Base-by-base conservation (phyloP, 768 basidiomycete species). In the Collybiopsis confluens region DNA sequence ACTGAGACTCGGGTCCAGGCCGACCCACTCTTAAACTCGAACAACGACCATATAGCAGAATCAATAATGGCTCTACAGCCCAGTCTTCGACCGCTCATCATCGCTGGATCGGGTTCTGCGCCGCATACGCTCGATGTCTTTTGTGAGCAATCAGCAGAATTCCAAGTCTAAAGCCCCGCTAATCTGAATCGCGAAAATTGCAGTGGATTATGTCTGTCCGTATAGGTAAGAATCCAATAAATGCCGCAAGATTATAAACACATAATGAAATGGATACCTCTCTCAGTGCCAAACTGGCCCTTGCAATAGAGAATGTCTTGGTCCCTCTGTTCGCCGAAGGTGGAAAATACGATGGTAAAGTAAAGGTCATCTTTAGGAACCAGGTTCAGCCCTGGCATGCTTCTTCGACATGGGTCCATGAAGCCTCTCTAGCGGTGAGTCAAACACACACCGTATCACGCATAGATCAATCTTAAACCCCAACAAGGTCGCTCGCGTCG, bases 131-230 rank as follows among this genome's bases (percentile, higher is more conserved):
- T 93, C 47, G 91, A 94, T 54, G 69, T 92, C 54, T 92, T 90
- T 68, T 66, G 88, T 87, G 62, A 62, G 87, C 65, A 1, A 47
- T 21, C 15, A 16, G 20, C 13, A 40, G 16, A n/a, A 35, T 45
- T 21, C 20, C 16, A 2, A 5, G 40, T 43, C 21, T 10, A 18
- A 21, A 28, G 13, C 35, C n/a, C n/a, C 9, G 55, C 15, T 18
- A 30, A 0, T 40, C 15, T 27, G 50, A 13, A 40, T 23, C 26
- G 26, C 21, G n/a, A n/a, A n/a, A 20, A 20, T 48, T 27, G 1
- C 58, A 91, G 89, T 92, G 71, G 92, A 92, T 68, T 92, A 89
- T 66, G 88, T 91, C 61, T 94, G 91, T 61, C 90, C 90, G 1
- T 92, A 74, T 76, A 90, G 86, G 86, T 85, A 40, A 44, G 37